Evolutionary conservation across 805 yeast species (phyloP).

Genomic region (Priceomyces fermenticarens): DNA sequence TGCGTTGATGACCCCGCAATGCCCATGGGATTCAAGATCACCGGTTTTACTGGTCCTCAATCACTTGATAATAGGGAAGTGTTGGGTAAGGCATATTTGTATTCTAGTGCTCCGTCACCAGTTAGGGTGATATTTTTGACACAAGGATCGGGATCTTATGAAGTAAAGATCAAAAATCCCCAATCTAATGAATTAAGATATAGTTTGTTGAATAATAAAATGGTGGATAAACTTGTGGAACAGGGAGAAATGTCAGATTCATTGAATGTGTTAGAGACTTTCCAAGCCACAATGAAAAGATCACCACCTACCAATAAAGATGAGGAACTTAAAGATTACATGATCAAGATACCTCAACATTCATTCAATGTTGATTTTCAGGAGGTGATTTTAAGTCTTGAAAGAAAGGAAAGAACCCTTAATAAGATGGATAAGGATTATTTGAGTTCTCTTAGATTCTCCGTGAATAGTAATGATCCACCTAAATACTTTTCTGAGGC

Average conservation of each 20-base stretch:
- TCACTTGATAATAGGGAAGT: conserved; percentile 20
- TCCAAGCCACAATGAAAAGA: conserved; percentile 9
- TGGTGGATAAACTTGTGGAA: conserved; percentile 11
- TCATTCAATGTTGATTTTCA: conserved; percentile 23
- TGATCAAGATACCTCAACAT: conserved; percentile 15
- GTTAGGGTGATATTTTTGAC: conserved; percentile 28
- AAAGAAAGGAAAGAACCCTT: conserved; percentile 1
- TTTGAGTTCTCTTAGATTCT: conserved; percentile 14
- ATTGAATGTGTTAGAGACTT: conserved; percentile 12
- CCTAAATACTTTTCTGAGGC: conserved; percentile 30
- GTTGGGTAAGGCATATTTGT: conserved; percentile 27
- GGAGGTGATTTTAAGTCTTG: conserved; percentile 13
- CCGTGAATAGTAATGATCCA: conserved; percentile 14
- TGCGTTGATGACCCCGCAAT: conserved; percentile 14
- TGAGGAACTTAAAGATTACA: conserved; percentile 3
- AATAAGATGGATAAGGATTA: conserved; percentile 14
- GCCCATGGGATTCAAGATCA: conserved; percentile 22
- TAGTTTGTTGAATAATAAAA: conserved; percentile 20
- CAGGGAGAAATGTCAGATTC: neutral
- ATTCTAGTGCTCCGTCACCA: conserved; percentile 26
- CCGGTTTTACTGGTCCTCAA: conserved; percentile 20
- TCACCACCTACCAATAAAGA: conserved; percentile 7
- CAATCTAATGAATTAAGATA: conserved; percentile 13
- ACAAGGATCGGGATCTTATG: conserved; percentile 16
- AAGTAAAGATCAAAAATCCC: conserved; percentile 14